Base-by-base conservation (phyloP, 2,329 filamentous ascomycete genomes). In the Xylariaceae sp. region DNA sequence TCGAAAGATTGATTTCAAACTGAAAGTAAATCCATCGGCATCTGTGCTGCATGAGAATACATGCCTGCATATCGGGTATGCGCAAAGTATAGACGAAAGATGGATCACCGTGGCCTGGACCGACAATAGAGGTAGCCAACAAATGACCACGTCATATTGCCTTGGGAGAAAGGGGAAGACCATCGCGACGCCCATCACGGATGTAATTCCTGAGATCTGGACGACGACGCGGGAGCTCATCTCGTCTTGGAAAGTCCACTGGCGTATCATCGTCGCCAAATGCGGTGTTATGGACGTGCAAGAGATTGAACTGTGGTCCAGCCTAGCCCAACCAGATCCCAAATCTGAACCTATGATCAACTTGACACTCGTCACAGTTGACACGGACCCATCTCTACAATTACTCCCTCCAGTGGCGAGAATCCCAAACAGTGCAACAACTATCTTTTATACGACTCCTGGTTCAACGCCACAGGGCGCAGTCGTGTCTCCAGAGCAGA, bases 31-130 rank as follows among this genome's bases (percentile, higher is more conserved):
- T 12, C 88, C 90, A 2, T 91, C 90, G 0, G 83, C 86, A 16
- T 90, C 91, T 16, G 76, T 94, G 5, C 78, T 95, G 50, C 85
- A 89, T 53, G 91, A 95, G 69, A 91, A 92, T 63, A 90, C 87
- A 0, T 89, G 89, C 67, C 85, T 96, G 26, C 91, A 96, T 70
- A 78, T 96, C 40, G 90, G 88, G 1, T 96, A 96, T 67, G 85
- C 89, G 2, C 82, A 87, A 53, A 93, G 90, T 67, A 79, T 87
- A 9, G 90, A 94, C 70, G 85, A 88, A 17, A 79, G 87, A 7
- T 96, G 92, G 92, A 76, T 95, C 33, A 88, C 87, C 11, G 89
- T 86, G 5, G 88, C 89, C 0, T 96, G 91, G 91, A 91, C 88
- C 1, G 90, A 96, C 69, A 91, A 87, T 64, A 83, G 84, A 23